Percentiles rank a stretch among this genome's conserved stretches.
Conservation (phyloP, 164 flowering plant species). For the Stephania yunnanensis region DNA sequence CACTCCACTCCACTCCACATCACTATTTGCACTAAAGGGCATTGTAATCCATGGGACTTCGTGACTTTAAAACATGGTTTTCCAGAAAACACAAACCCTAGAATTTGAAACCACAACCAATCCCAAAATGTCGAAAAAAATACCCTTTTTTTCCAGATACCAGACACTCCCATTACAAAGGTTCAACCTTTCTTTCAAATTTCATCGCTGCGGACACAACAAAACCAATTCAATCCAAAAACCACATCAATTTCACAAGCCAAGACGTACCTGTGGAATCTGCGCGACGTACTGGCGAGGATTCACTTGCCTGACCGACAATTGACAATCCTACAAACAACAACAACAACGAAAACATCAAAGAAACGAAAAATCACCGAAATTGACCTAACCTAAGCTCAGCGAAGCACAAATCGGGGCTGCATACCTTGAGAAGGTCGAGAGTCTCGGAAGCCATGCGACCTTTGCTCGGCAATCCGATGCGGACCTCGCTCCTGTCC, state of each 20-base stretch:
- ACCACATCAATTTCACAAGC: neutral
- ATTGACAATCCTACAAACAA: conserved; percentile 71
- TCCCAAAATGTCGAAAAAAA: too few species aligned
- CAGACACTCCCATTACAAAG: too few species aligned
- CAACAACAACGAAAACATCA: neutral
- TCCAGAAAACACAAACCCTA: too few species aligned
- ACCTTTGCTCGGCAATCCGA: conserved; percentile 94
- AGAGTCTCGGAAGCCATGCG: conserved; percentile 83
- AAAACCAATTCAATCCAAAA: neutral
- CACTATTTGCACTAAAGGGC: too few species aligned
- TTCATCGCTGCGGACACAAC: neutral
- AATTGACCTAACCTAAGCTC: neutral
- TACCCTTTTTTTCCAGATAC: too few species aligned
- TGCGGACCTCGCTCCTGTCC: conserved; percentile 58
- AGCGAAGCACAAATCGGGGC: neutral
- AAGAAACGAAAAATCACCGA: neutral
- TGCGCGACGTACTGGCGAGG: conserved; percentile 95
- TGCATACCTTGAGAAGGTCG: conserved; percentile 72
- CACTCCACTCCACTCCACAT: too few species aligned
- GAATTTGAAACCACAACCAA: too few species aligned
- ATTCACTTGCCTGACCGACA: conserved; percentile 79
- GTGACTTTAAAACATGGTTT: too few species aligned
- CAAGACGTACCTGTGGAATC: conserved; percentile 64
- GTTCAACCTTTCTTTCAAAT: too few species aligned
- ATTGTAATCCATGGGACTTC: too few species aligned